Base-by-base conservation (phyloP, 140 eudicot genomes). In the Ambrosia hybrid region DNA sequence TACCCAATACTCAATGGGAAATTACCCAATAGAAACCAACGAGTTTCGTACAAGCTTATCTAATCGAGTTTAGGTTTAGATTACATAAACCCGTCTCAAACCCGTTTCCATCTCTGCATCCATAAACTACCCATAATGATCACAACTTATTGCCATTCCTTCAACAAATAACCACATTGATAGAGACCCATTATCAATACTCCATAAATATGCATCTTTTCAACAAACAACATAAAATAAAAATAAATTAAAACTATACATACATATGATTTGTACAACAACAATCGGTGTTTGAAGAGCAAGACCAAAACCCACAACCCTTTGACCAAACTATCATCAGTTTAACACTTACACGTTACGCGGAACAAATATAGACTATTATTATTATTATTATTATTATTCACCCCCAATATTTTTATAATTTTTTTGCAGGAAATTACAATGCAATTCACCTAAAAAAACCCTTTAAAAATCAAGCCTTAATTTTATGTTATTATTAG, bases 281-380 rank as follows among this genome's bases (percentile, higher is more conserved):
- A 53, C 64, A 58, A 58, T 58, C 13, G 10, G 41, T 30, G 43
- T 30, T 10, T 30, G 65, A 59, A 30, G 43, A 59, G 13, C 21
- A 52, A 52, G 9, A 15, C 15, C 26, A 57, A 9, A 57, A 60
- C 1, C 68, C 51, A 13, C 15, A 45, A 68, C 41, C 57, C 9
- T 5, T 68, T 49, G 45, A 48, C 41, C n/a, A 57, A 41, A 0
- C 30, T 34, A 41, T 64, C 16, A 34, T 11, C 53, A 6, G 13
- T 63, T 30, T 1, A 4, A 5, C 14, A 26, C 45, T 11, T 2
- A 9, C 3, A 48, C 12, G 30, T 61, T 57, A 66, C 79, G 79
- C 79, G 74, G 79, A 66, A 41, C 70, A 60, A 26, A 6, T 4
- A 46, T 60, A 8, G 61, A 48, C 61, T 56, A 33, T 43, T 57